A percentile compares a stretch with the other conserved stretches of the same genome.
phyloP scores from a whole-genome alignment of 768 basidiomycete species.

The Coprinopsis marcescibilis region DNA sequence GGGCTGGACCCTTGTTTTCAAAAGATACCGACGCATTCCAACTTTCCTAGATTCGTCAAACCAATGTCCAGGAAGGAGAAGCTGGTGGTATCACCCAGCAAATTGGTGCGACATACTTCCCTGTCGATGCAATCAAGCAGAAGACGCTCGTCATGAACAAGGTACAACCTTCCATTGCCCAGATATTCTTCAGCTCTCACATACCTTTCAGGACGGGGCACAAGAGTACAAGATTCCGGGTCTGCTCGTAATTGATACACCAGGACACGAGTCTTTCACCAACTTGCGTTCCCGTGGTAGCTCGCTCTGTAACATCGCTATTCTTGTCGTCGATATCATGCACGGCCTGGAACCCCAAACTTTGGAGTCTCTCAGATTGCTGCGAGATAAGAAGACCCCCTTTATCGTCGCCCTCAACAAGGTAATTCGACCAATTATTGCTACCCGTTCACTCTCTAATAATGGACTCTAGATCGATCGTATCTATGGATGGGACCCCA shows the following conservation, averaged over 20 bases:
- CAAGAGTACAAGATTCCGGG: slow-evolving; percentile 98
- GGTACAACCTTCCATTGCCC: slow-evolving; percentile 30
- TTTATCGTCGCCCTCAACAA: slow-evolving; percentile 99
- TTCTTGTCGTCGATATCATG: slow-evolving; percentile 99
- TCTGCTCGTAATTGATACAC: slow-evolving; percentile 93
- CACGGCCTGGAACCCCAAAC: slow-evolving; percentile 99
- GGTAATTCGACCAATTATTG: slow-evolving; percentile 30
- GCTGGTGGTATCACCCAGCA: slow-evolving; percentile 99
- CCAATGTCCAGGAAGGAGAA: slow-evolving; percentile 98
- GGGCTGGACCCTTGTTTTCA: neutral
- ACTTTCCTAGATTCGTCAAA: slow-evolving; percentile 84
- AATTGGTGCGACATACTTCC: slow-evolving; percentile 99
- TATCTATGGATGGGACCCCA: slow-evolving; percentile 91
- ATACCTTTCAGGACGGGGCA: slow-evolving; percentile 49
- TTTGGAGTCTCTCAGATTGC: slow-evolving; percentile 86
- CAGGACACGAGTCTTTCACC: slow-evolving; percentile 98
- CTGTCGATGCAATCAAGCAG: slow-evolving; percentile 85
- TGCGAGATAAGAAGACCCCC: slow-evolving; percentile 91
- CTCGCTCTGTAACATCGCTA: slow-evolving; percentile 97
- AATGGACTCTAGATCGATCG: slow-evolving; percentile 80
- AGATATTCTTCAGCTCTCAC: neutral
- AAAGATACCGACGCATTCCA: neutral
- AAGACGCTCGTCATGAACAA: slow-evolving; percentile 95
- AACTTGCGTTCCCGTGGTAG: slow-evolving; percentile 94
- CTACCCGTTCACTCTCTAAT: slow-evolving; percentile 7